phyloP scores from a whole-genome alignment of 208 protist species.

The Polymyxa betae region DNA sequence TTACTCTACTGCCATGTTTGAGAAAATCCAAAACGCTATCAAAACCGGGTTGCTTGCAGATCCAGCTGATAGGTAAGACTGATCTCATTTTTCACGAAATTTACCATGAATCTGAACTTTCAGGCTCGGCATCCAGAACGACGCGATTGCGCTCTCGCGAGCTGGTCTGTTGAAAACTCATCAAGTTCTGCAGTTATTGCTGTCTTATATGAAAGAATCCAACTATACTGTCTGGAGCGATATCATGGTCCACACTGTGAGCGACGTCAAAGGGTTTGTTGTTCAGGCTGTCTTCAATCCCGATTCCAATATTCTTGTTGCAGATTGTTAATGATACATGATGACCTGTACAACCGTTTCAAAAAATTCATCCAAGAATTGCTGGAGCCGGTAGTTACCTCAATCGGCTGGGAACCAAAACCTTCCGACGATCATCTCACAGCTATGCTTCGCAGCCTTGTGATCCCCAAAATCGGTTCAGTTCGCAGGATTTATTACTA shows the following conservation, averaged over 20 bases:
- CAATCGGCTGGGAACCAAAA: conserved; percentile 22
- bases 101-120: background rate
- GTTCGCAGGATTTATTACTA: background rate
- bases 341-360: background rate
- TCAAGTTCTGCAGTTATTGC: background rate
- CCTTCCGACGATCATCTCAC: conserved; percentile 44
- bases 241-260: background rate
- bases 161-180: background rate
- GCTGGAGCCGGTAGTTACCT: background rate
- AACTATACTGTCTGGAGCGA: conserved; percentile 36
- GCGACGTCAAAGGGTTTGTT: conserved; percentile 20
- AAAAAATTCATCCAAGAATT: conserved; percentile 17
- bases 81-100: background rate
- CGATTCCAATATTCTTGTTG: background rate
- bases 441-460: background rate
- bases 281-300: background rate
- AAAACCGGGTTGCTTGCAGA: background rate
- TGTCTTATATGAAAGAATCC: conserved; percentile 28
- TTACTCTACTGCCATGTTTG: background rate
- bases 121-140: conserved; percentile 21
- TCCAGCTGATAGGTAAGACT: background rate
- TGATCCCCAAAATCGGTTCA: conserved; percentile 29
- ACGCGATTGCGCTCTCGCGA: conserved; percentile 17
- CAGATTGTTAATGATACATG: conserved; percentile 17
- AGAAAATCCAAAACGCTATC: background rate